Evolutionary conservation across 768 basidiomycete genomes (phyloP), one percentile per base, ranked within the genome.

Genomic region (Kockovaella imperatae): DNA sequence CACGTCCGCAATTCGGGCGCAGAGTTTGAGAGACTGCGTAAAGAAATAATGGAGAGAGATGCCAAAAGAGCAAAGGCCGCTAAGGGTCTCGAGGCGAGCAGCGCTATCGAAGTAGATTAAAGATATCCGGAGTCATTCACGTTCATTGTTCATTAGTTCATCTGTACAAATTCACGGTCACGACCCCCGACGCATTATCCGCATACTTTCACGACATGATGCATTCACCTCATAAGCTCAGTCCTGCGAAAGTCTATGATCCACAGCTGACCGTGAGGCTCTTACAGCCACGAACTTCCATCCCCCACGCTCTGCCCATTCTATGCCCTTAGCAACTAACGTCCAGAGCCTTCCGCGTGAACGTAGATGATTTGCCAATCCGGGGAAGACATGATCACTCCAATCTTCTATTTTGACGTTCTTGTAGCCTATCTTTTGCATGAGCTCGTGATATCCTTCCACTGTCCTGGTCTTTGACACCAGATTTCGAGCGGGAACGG

Each of bases 261-360:
- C 21, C 15, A 47, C 17, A 3, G 21, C 50, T 20, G 43, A 40
- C 24, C 48, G 29, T 39, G 41, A 35, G 3, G 50, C 61, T 41
- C 61, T 34, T 0, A 67, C 61, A 45, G 59, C 64, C 3, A 62
- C 28, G 30, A 66, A 59, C 44, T 41, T 56, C 64, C 64, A 66
- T 8, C 59, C 60, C 14, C 28, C 35, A 24, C 38, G 32, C 2
- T 54, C 46, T 3, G 52, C 59, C 15, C 36, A 25, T 15, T 41
- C 35, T 3, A 59, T 46, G 1, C 38, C 7, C 11, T 41, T 42
- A 5, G 41, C 61, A 0, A 58, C 56, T 4, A 44, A 18, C 7
- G 35, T 20, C 64, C 64, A 66, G 4, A 42, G 17, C 21, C 38
- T 48, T 18, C 64, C 60, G 34, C 53, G 47, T 0, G 3, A 17